Conservation (phyloP, 208 protist species). For the Zelonia costaricensis region DNA sequence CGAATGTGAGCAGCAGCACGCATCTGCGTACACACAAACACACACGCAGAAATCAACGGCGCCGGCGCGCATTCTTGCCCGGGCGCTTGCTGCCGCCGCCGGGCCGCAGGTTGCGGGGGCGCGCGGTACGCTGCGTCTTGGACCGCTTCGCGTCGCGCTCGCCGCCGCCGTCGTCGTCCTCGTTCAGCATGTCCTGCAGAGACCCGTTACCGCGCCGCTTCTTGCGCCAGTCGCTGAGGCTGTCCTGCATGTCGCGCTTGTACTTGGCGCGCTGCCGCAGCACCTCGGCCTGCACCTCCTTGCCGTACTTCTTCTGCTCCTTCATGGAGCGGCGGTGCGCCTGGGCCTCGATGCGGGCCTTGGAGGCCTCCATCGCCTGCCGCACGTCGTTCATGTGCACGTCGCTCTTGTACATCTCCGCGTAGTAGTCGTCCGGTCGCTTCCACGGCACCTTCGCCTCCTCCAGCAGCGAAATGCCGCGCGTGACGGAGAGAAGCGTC, state of each 20-base stretch:
- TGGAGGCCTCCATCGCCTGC: conserved; percentile 83
- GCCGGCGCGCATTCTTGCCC: conserved; percentile 85
- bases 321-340: conserved; percentile 89
- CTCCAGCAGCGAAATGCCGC: conserved; percentile 79
- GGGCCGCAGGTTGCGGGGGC: conserved; percentile 55
- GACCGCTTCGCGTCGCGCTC: conserved; percentile 14
- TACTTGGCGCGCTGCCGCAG: conserved; percentile 92
- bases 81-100: conserved; percentile 76
- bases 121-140: conserved; percentile 30
- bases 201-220: conserved; percentile 79
- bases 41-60: conserved; percentile 28
- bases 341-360: conserved; percentile 78
- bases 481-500: conserved; percentile 78
- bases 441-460: conserved; percentile 77
- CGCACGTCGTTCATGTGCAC: conserved; percentile 94
- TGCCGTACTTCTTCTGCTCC: conserved; percentile 96
- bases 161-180: conserved; percentile 42
- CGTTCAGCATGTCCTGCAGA: conserved; percentile 67
- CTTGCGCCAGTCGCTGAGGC: conserved; percentile 84
- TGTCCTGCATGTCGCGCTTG: conserved; percentile 92
- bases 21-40: conserved; percentile 7
- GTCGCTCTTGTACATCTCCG: conserved; percentile 97
- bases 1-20: background rate
- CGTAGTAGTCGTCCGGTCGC: conserved; percentile 95
- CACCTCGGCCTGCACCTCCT: conserved; percentile 95